Base-by-base conservation (phyloP, 805 yeast genomes). In the Monosporozyma solicola region DNA sequence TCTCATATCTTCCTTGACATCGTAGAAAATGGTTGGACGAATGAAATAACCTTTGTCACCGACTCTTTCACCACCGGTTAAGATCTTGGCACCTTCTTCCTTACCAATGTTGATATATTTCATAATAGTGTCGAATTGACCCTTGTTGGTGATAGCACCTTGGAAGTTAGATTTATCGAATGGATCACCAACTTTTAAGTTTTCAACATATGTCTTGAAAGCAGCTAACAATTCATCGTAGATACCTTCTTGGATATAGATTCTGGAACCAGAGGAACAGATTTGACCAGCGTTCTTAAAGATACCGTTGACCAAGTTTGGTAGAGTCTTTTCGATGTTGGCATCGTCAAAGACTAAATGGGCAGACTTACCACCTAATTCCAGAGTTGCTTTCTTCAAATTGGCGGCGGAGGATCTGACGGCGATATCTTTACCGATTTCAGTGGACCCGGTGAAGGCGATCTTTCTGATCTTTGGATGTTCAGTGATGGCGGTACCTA, bases 311-410 rank as follows among this genome's bases (percentile, higher is more conserved):
- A 81, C 74, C 61, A 84, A 76, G 65, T 77, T 76, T 43, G 66
- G 67, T 51, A 79, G 73, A 57, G 83, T 74, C 56, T 69, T 69
- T 44, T 77, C 76, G 54, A 84, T 61, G 64, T 83, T 74, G 56
- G 84, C 85, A 67, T 85, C 94, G 59, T 79, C 74, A 65, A 85
- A 85, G 44, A 85, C 83, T 63, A 85, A 77, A 67, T 84, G 83
- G 63, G 91, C 87, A 54, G 90, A 84, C 70, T 85, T 85, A 71
- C 94, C 94, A 71, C 94, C 94, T 63, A 85, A 77, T 72, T 85
- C 94, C 71, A 85, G 75, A 49, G 92, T 84, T 51, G 84, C 85
- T 73, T 85, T 85, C 78, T 85, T 85, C 74, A 85, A 75, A 72
- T 79, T 78, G n/a, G 87, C 74, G 57, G 80, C 77, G 55, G 88